Evolutionary conservation across 768 basidiomycete species (phyloP).

Genomic region (Pisolithus orientalis): DNA sequence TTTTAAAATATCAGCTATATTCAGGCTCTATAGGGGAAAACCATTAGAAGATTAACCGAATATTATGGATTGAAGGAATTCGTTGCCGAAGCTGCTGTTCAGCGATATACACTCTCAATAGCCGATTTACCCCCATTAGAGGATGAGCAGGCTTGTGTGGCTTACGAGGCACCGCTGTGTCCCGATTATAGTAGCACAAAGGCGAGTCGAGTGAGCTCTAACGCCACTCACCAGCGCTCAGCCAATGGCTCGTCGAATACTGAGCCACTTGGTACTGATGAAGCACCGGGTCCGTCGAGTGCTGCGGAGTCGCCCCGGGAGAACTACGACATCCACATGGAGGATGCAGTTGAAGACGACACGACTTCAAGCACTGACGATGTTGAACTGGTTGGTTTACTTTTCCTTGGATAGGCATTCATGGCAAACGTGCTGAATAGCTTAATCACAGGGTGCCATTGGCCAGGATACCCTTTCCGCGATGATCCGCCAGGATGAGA

Average conservation of each 20-base stretch:
- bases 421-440: slow-evolving; percentile 2
- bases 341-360: slow-evolving; percentile 12
- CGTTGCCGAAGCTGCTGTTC: slow-evolving; percentile 41
- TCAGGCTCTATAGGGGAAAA: slow-evolving; percentile 48
- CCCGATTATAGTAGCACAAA: slow-evolving; percentile 42
- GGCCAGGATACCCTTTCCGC: slow-evolving; percentile 65
- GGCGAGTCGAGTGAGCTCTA: slow-evolving; percentile 12
- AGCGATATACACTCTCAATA: slow-evolving; percentile 44
- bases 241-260: neutral
- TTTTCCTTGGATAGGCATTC: neutral
- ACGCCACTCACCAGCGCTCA: slow-evolving; percentile 8
- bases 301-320: slow-evolving; percentile 2
- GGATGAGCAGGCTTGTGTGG: slow-evolving; percentile 37
- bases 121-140: slow-evolving; percentile 53
- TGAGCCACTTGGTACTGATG: neutral
- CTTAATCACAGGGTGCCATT: slow-evolving; percentile 48
- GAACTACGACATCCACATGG: slow-evolving; percentile 13
- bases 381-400: slow-evolving; percentile 19
- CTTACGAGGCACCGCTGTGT: slow-evolving; percentile 48
- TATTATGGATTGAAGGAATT: slow-evolving; percentile 37
- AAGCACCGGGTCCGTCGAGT: neutral
- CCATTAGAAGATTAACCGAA: slow-evolving; percentile 53
- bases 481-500: slow-evolving; percentile 73
- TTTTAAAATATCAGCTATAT: slow-evolving; percentile 2
- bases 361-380: slow-evolving; percentile 7